A percentile compares a stretch with the other conserved stretches of the same genome.
phyloP scores from a whole-genome alignment of 805 yeast species.

The Myxozyma neglecta region DNA sequence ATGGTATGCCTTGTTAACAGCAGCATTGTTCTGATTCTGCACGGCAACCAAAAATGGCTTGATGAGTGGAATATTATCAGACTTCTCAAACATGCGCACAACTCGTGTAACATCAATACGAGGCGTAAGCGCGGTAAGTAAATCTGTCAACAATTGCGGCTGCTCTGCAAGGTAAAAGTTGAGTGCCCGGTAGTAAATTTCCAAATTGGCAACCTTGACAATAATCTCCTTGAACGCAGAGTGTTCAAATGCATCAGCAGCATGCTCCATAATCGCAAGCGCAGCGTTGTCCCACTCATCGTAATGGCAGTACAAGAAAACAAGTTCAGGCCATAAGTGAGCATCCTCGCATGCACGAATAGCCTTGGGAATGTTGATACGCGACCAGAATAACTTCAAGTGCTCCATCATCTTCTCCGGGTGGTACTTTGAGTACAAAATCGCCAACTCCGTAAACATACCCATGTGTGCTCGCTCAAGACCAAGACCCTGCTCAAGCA shows the following conservation, averaged over 20 bases:
- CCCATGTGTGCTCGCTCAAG: slow-evolving; percentile 99
- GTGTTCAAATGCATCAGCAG: slow-evolving; percentile 92
- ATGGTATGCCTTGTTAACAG: slow-evolving; percentile 93
- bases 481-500: slow-evolving; percentile 93
- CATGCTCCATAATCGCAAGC: slow-evolving; percentile 90
- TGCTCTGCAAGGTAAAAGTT: slow-evolving; percentile 90
- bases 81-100: slow-evolving; percentile 88
- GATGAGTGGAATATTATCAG: slow-evolving; percentile 93
- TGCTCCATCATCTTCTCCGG: slow-evolving; percentile 94
- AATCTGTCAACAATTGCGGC: slow-evolving; percentile 85
- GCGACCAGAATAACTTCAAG: slow-evolving; percentile 95
- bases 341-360: slow-evolving; percentile 90
- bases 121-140: slow-evolving; percentile 78
- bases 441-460: slow-evolving; percentile 95
- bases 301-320: slow-evolving; percentile 94
- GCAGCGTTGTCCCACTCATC: slow-evolving; percentile 99
- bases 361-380: slow-evolving; percentile 96
- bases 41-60: slow-evolving; percentile 93
- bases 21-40: slow-evolving; percentile 81
- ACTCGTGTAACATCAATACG: slow-evolving; percentile 88
- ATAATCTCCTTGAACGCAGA: slow-evolving; percentile 89
- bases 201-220: slow-evolving; percentile 92
- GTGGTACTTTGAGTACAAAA: slow-evolving; percentile 83
- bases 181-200: slow-evolving; percentile 95
- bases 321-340: slow-evolving; percentile 94